Conservation (phyloP, 176 grass and related monocot genomes). For the Raddia distichophylla region DNA sequence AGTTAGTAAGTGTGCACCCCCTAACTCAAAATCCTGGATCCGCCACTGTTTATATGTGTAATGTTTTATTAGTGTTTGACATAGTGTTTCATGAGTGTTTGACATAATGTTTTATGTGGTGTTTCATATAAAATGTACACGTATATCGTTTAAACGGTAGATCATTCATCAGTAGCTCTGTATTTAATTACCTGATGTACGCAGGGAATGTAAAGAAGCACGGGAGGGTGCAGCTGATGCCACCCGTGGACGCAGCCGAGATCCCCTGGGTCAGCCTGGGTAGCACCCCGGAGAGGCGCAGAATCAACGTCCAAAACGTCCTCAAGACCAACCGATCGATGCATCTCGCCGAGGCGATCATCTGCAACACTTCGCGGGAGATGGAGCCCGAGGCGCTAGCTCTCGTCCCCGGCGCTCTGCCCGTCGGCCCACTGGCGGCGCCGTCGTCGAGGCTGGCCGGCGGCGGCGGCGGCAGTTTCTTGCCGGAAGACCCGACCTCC, state of each 20-base stretch:
- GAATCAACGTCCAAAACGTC: constrained; percentile 48
- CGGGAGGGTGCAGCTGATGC: constrained; percentile 50
- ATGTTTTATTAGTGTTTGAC: too few species aligned
- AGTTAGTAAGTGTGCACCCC: too few species aligned
- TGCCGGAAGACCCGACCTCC: constrained; percentile 54
- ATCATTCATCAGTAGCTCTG: too few species aligned
- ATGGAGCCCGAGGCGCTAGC: constrained; percentile 44
- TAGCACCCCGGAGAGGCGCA: constrained; percentile 41
- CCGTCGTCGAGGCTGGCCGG: constrained; percentile 28
- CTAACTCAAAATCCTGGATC: too few species aligned
- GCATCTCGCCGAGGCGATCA: constrained; percentile 42
- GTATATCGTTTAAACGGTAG: too few species aligned
- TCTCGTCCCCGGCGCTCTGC: constrained; percentile 42
- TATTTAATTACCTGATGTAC: background rate
- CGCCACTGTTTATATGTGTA: too few species aligned
- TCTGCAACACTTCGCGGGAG: constrained; percentile 68
- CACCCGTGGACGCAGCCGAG: constrained; percentile 43
- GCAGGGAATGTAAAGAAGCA: constrained; percentile 53
- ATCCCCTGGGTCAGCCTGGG: constrained; percentile 52
- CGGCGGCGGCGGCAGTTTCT: constrained; percentile 39
- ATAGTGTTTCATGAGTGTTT: too few species aligned
- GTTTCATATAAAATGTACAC: too few species aligned
- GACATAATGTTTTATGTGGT: too few species aligned
- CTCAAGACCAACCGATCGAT: constrained; percentile 46
- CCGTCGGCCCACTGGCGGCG: constrained; percentile 47